Base-by-base conservation (phyloP, 345 rosid species). In the Aquilaria sinensis region DNA sequence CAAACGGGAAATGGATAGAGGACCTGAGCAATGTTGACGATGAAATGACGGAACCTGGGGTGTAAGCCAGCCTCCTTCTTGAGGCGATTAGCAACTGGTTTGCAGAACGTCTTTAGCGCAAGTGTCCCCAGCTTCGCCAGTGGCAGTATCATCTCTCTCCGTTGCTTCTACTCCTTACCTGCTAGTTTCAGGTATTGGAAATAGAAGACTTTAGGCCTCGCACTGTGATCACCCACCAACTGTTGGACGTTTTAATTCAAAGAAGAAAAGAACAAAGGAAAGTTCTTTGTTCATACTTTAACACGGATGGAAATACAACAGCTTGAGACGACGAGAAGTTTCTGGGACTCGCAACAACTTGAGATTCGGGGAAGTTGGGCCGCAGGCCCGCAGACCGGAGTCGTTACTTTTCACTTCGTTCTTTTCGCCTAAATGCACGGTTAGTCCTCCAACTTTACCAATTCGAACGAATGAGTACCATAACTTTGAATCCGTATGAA, bases 11-110 rank as follows among this genome's bases (percentile, higher is more conserved):
- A 43, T 33, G n/a, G 52, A 52, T 16, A 5, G 13, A 55, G 50
- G 56, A 82, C 89, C 96, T 92, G 96, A 51, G 98, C 98, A 59
- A 92, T 60, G 71, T 78, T 76, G 80, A 88, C 72, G 75, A 88
- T 91, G 70, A 79, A 63, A 71, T 76, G 83, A 47, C 98, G 89
- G 76, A 88, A 88, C 64, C 67, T 75, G 51, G 94, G 90, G 70
- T 80, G 83, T 15, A 75, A 57, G 2, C 86, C 82, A 33, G 96
- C 96, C 70, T 85, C 81, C 60, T 80, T 85, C 77, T 92, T 92
- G 64, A 92, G 85, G 31, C 88, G 84, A 71, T 77, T 85, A 60
- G 96, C 94, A 29, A 92, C 74, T 72, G 96, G 98, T 75, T 92
- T 88, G 75, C 88, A 75, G 31, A 73, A 12, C 56, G 96, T 88